Evolutionary conservation across 768 basidiomycete genomes (phyloP).

Genomic region (Tylopilus vinaceipallidus): DNA sequence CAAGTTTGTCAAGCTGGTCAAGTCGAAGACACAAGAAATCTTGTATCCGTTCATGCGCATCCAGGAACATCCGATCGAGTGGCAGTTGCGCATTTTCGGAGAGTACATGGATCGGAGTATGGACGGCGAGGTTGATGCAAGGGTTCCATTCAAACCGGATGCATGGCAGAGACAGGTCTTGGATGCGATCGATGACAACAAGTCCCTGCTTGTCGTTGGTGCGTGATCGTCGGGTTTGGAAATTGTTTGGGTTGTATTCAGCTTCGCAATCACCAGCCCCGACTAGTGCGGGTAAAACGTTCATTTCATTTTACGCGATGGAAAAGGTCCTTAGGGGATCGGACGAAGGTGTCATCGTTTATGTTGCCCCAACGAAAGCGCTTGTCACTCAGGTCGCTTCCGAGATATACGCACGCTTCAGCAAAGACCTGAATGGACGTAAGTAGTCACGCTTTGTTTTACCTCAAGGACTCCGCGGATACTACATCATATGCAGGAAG

Average conservation of each 20-base stretch:
- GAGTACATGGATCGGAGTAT: slow-evolving; percentile 72
- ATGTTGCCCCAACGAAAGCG: slow-evolving; percentile 75
- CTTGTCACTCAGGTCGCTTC: slow-evolving; percentile 71
- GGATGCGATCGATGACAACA: slow-evolving; percentile 56
- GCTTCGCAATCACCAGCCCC: slow-evolving; percentile 42
- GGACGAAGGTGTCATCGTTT: slow-evolving; percentile 67
- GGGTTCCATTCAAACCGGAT: slow-evolving; percentile 66
- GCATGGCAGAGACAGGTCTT: slow-evolving; percentile 69
- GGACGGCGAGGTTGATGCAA: slow-evolving; percentile 55
- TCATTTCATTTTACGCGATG: slow-evolving; percentile 79
- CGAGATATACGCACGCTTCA: slow-evolving; percentile 70
- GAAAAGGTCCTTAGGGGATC: slow-evolving; percentile 60
- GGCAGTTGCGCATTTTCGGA: slow-evolving; percentile 71
- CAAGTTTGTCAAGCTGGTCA: slow-evolving; percentile 54
- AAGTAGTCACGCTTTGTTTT: slow-evolving; percentile 28
- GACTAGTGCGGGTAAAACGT: slow-evolving; percentile 74
- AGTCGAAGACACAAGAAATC: slow-evolving; percentile 40
- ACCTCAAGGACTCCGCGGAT: not conserved
- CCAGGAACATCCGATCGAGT: slow-evolving; percentile 53
- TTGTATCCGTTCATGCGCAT: slow-evolving; percentile 54
- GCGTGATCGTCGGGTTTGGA: slow-evolving; percentile 7
- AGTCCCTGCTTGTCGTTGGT: slow-evolving; percentile 69
- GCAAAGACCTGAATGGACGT: slow-evolving; percentile 51
- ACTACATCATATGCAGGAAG: slow-evolving; percentile 38
- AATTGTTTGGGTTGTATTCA: not conserved